Base-by-base conservation (phyloP, 2,329 filamentous ascomycete species). In the Camillea tinctor region DNA sequence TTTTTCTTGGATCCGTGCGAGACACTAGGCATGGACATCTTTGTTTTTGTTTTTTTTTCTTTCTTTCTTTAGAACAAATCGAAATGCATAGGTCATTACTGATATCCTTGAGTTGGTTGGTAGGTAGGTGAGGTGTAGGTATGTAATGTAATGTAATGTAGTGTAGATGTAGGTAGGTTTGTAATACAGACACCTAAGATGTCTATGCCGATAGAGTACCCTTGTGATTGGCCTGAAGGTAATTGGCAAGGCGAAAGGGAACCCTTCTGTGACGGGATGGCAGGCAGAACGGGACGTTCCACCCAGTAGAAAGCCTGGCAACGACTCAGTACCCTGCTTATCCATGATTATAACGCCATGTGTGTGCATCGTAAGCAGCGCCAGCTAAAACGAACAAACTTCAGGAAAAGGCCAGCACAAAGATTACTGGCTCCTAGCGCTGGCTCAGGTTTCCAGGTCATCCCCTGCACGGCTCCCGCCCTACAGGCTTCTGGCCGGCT, bases 311-410 rank as follows among this genome's bases (percentile, higher is more conserved):
- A 36, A 50, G 51, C 36, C 56, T 61, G 58, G 63, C 60, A 58
- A 63, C 60, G 67, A 67, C 61, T 69, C 68, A 71, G 65, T 59
- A 57, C 36, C 17, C 64, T 61, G 65, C 64, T 64, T 64, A 59
- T 64, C 60, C 65, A 61, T 67, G 59, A 66, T 65, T 63, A 61
- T 60, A 62, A 59, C 60, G 61, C 36, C 36, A 57, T 52, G 51
- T 57, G 61, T 52, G 57, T 66, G 68, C 67, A 71, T 69, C 68
- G 69, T 71, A 69, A 69, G 68, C 69, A 69, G 61, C 48, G 56
- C 65, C 60, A 60, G 60, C 60, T 56, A 61, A 61, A 59, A 56
- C 49, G 60, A n/a, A 62, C 58, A 63, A 63, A 62, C 64, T 64
- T 59, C 62, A 61, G 54, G 48, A 58, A 66, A 58, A 54, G 48